Evolutionary conservation across 176 grass and related monocot species (phyloP).

Genomic region (Chloris gayana): DNA sequence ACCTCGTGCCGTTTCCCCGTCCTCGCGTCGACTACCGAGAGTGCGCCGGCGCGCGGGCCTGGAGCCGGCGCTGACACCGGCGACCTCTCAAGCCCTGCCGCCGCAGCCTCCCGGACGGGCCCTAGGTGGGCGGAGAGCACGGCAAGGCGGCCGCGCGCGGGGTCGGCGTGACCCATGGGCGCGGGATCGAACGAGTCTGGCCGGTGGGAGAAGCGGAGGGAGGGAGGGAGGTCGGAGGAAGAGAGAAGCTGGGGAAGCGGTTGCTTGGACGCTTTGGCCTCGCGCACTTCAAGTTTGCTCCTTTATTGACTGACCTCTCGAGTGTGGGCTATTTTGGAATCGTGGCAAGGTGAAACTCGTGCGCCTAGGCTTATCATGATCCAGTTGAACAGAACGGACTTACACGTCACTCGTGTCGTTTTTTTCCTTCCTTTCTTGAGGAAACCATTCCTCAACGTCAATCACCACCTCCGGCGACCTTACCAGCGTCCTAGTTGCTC

Average conservation of each 20-base stretch:
- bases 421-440: too few relatives aligned
- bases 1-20: slow-evolving; percentile 71
- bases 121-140: slow-evolving; percentile 62
- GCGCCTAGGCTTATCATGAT: background rate
- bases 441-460: too few relatives aligned
- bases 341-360: slow-evolving; percentile 13
- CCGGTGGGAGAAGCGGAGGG: too few relatives aligned
- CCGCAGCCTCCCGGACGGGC: background rate
- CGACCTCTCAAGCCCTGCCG: slow-evolving; percentile 50
- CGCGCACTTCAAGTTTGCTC: slow-evolving; percentile 8
- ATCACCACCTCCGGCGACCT: too few relatives aligned
- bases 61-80: slow-evolving; percentile 35
- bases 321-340: background rate
- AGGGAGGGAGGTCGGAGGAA: too few relatives aligned
- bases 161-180: too few relatives aligned
- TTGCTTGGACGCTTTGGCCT: slow-evolving; percentile 46
- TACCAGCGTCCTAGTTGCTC: too few relatives aligned
- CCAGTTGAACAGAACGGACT: background rate
- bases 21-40: slow-evolving; percentile 65
- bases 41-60: slow-evolving; percentile 53
- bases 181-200: background rate
- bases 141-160: slow-evolving; percentile 53
- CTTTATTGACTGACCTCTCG: background rate
- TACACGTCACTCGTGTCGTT: background rate
- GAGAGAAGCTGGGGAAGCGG: too few relatives aligned